phyloP scores from a whole-genome alignment of 495 filamentous ascomycete genomes.

The Penicillium bialowiezense region DNA sequence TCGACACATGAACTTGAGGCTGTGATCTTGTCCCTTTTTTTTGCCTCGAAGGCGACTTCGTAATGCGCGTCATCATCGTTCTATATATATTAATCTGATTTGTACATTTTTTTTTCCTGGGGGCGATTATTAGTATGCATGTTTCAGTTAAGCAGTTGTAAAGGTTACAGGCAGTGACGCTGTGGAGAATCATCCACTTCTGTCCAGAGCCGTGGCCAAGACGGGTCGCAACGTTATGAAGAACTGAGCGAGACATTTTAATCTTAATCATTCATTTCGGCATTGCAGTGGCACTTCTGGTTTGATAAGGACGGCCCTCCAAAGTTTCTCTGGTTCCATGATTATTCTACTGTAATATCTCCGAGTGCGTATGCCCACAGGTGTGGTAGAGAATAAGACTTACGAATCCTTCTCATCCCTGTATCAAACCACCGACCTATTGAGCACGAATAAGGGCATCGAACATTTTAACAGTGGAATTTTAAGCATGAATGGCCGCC shows the following conservation, averaged over 20 bases:
- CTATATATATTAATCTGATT: constrained; percentile 18
- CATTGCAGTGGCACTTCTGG: too few species aligned
- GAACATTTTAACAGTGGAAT: not conserved
- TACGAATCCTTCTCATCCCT: constrained; percentile 2
- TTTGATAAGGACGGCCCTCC: too few species aligned
- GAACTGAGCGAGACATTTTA: not conserved
- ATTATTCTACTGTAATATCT: too few species aligned
- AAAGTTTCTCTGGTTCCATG: too few species aligned
- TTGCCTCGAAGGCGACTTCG: constrained; percentile 16
- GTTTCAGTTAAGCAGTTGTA: not conserved
- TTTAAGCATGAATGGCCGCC: constrained; percentile 18
- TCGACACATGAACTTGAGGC: constrained; percentile 15
- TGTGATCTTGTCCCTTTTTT: not conserved
- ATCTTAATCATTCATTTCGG: not conserved
- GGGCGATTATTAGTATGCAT: not conserved
- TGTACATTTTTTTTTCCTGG: not conserved
- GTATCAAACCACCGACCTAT: too few species aligned
- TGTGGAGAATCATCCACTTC: constrained; percentile 3
- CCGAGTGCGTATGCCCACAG: too few species aligned
- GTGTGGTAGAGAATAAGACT: not conserved
- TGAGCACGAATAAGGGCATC: too few species aligned
- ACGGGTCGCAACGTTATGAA: not conserved
- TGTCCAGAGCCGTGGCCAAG: not conserved
- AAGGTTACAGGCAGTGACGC: not conserved
- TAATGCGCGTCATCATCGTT: constrained; percentile 16